Evolutionary conservation across 345 rosid species (phyloP).

Genomic region (Hevea brasiliensis): DNA sequence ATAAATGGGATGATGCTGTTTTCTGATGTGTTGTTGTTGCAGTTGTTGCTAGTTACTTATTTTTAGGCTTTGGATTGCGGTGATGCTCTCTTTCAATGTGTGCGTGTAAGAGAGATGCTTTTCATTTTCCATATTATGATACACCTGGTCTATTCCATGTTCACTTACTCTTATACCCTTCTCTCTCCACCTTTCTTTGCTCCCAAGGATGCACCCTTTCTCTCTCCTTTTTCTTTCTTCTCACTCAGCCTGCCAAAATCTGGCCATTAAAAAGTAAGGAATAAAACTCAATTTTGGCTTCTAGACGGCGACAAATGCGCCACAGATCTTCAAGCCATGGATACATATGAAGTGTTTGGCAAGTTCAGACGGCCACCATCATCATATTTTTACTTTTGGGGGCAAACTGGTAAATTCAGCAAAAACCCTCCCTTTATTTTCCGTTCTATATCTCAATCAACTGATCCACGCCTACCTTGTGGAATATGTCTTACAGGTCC

Average conservation of each 20-base stretch:
- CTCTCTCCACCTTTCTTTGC: conserved; percentile 9
- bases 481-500: no score
- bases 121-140: neutral
- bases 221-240: neutral
- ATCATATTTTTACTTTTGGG: no score
- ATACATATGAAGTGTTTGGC: no score
- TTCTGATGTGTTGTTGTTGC: conserved; percentile 24
- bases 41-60: conserved; percentile 25
- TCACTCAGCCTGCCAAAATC: conserved; percentile 4
- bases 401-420: neutral
- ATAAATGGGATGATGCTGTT: conserved; percentile 38
- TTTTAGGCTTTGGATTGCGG: conserved; percentile 30
- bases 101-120: neutral
- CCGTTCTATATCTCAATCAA: no score
- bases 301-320: conserved; percentile 4
- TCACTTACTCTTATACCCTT: conserved; percentile 21
- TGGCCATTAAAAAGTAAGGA: neutral
- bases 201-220: neutral
- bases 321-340: neutral
- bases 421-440: neutral
- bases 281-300: conserved; percentile 19
- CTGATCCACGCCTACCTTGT: no score
- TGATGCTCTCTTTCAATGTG: conserved; percentile 13
- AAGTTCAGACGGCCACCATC: no score
- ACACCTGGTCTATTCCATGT: neutral